Evolutionary conservation across 2,329 filamentous ascomycete species (phyloP), one percentile per base, ranked within the genome.

Genomic region (Venturia oleaginea): DNA sequence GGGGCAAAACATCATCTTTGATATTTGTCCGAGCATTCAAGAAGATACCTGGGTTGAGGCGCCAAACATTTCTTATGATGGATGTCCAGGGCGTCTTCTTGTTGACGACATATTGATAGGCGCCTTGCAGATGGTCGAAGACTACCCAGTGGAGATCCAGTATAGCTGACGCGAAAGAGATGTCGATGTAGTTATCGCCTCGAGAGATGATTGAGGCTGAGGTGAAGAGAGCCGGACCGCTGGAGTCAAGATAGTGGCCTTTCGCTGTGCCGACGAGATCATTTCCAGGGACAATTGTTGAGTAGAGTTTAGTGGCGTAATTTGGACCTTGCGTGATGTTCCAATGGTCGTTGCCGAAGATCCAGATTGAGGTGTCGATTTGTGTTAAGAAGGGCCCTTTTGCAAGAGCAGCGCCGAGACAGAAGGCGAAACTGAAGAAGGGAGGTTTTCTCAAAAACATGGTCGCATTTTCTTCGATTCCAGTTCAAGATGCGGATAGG

Each of bases 31-130:
- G 73, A 0, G 79, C 80, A 59, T 75, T 75, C 1, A 78, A 71
- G 65, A 83, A 83, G 0, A 77, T 78, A 0, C 70, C 70, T 64
- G 82, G 82, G 63, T 81, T 79, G 10, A 83, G 73, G 8, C 80
- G 75, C 75, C 78, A 81, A 2, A 83, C 73, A 0, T 79, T 81
- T 22, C 81, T 73, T 68, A 82, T 81, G 66, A 82, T 79, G 61
- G 80, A 79, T 7, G 83, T 73, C 0, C 72, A 74, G 0, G 81
- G 79, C 5, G 83, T 71, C 2, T 74, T 77, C 61, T 73, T 77
- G 68, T 83, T 83, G 65, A 83, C 78, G 60, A 83, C 80, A 71
- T 83, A 83, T 64, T 83, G 81, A 67, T 83, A 83, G n/a, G 81
- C 79, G 22, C 81, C 81, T 3, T 77, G 72, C 1, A 81, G 76